Percentiles rank a stretch among this genome's conserved stretches.
Conservation (phyloP, 208 protist species). For the Acanthamoeba castellanii region DNA sequence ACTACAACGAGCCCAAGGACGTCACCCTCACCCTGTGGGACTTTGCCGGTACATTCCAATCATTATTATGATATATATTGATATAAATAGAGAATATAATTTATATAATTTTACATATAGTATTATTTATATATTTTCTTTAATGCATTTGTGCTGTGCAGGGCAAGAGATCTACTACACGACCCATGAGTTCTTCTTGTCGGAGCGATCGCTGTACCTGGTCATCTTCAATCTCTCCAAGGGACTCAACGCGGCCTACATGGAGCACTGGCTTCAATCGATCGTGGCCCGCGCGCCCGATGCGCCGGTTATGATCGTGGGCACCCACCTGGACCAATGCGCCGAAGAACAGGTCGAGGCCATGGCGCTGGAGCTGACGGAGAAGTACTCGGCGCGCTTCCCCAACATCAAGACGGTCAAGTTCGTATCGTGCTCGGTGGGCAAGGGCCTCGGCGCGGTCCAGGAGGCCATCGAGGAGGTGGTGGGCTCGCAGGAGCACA, state of each 20-base stretch:
- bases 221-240: constrained; percentile 78
- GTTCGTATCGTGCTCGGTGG: neutral
- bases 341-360: neutral
- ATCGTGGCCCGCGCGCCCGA: constrained; percentile 74
- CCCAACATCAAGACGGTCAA: constrained; percentile 66
- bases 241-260: neutral
- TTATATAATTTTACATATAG: neutral
- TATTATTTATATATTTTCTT: neutral
- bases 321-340: constrained; percentile 77
- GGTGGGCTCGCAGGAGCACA: constrained; percentile 34
- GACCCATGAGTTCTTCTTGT: constrained; percentile 85
- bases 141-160: neutral
- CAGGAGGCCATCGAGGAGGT: constrained; percentile 23
- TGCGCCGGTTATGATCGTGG: constrained; percentile 82
- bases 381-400: constrained; percentile 2
- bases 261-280: constrained; percentile 82
- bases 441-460: neutral
- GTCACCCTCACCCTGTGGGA: constrained; percentile 81
- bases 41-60: constrained; percentile 24
- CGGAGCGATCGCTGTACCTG: constrained; percentile 81
- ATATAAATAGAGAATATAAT: neutral
- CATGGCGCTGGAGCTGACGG: neutral
- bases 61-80: neutral
- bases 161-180: constrained; percentile 79
- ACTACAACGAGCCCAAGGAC: constrained; percentile 38